Evolutionary conservation across 169 alveolate species (phyloP).

Genomic region (Babesia ovis): DNA sequence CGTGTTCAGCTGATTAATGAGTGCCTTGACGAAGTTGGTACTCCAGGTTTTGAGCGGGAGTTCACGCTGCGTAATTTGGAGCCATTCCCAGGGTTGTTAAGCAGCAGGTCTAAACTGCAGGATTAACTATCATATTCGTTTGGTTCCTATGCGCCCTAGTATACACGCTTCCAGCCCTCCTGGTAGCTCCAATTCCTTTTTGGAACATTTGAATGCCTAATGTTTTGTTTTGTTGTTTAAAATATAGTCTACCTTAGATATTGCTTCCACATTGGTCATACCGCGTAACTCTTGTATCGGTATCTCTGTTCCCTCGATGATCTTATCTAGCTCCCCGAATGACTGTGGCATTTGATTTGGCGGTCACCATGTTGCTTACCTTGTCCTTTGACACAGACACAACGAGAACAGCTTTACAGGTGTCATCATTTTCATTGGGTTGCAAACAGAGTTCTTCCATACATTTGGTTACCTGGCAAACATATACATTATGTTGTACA

Average conservation of each 20-base stretch:
- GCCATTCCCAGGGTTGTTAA: constrained; percentile 36
- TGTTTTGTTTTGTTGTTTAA: neutral
- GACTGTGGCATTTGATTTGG: neutral
- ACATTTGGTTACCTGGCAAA: constrained; percentile 46
- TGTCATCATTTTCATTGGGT: neutral
- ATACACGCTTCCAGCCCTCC: constrained; percentile 53
- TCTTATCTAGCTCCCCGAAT: constrained; percentile 7
- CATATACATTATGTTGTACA: neutral
- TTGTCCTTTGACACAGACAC: constrained; percentile 24
- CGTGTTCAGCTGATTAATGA: constrained; percentile 3
- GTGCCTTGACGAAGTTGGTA: constrained; percentile 20
- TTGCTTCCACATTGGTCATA: constrained; percentile 19
- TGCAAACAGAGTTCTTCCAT: constrained; percentile 46
- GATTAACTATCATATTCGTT: constrained; percentile 23
- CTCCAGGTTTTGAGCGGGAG: constrained; percentile 47
- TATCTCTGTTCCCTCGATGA: constrained; percentile 31
- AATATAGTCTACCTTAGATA: constrained; percentile 22
- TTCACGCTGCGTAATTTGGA: constrained; percentile 54
- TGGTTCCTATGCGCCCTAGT: constrained; percentile 54
- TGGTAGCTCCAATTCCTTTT: constrained; percentile 52
- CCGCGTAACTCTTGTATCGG: constrained; percentile 29
- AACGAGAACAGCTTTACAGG: constrained; percentile 17
- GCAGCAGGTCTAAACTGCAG: neutral
- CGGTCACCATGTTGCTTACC: constrained; percentile 7
- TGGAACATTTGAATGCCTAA: constrained; percentile 59